A percentile compares a stretch with the other conserved stretches of the same genome.
Evolutionary conservation across 2,329 filamentous ascomycete species (phyloP).

Genomic region (Acephala macrosclerotiorum): DNA sequence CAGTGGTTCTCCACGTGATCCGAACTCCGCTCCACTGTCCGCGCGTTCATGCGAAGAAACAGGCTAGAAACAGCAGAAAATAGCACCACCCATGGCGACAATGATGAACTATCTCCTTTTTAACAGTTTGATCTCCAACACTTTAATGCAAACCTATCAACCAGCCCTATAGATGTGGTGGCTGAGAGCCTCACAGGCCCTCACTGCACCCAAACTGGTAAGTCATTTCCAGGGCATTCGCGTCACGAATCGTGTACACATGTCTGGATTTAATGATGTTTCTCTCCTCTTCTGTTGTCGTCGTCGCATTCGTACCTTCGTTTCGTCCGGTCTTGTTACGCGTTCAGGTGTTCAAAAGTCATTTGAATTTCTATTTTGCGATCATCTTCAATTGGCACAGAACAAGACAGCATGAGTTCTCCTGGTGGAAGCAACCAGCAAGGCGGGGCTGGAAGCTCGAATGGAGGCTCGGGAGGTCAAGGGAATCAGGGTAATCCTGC

Average conservation of each 20-base stretch:
- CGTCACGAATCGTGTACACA: constrained; percentile 25
- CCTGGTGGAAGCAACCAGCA: constrained; percentile 19
- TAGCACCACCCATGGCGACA: constrained; percentile 19
- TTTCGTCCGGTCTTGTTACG: constrained; percentile 10
- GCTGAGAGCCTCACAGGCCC: constrained; percentile 28
- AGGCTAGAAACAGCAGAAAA: constrained; percentile 12
- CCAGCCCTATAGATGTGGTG: constrained; percentile 17
- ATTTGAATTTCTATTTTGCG: constrained; percentile 4
- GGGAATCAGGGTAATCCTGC: constrained; percentile 9
- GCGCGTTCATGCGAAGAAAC: constrained; percentile 23
- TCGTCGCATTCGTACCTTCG: constrained; percentile 10
- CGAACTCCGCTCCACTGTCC: constrained; percentile 19
- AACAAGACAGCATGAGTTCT: constrained; percentile 23
- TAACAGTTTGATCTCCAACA: constrained; percentile 28
- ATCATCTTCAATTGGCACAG: background rate
- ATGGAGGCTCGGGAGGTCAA: constrained; percentile 12
- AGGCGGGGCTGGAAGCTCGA: constrained; percentile 15
- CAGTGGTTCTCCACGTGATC: constrained; percentile 14
- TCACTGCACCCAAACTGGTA: constrained; percentile 20
- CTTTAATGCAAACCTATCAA: constrained; percentile 21
- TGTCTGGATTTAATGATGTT: constrained; percentile 14
- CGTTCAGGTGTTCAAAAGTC: constrained; percentile 7
- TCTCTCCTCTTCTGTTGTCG: constrained; percentile 12
- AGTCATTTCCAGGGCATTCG: constrained; percentile 29
- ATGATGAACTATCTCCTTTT: constrained; percentile 12